Base-by-base conservation (phyloP, 1,284 basidiomycete genomes). In the Phellopilus nigrolimitatus region DNA sequence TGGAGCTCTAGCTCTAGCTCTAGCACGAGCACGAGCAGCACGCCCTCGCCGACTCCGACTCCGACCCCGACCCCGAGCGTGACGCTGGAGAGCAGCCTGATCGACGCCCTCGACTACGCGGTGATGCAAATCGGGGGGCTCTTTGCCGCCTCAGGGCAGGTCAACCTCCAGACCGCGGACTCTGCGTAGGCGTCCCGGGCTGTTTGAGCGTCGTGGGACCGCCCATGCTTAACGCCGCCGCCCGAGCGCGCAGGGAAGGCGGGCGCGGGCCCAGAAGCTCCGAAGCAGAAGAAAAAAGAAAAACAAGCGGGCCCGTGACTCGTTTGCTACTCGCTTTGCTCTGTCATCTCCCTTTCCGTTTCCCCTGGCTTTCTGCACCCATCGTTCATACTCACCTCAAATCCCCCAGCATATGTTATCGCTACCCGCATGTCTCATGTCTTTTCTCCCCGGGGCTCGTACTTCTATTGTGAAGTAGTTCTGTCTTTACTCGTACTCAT, bases 1-100 rank as follows among this genome's bases (percentile, higher is more conserved):
- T 56, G 56, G 10, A 47, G 56, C 10, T 42, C 59, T 15, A 56
- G 55, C 28, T 48, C 54, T 15, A 36, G 33, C 28, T 47, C 44
- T 19, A 53, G 38, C 31, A 24, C 36, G 12, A 53, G 21, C 22
- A 34, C 15, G 17, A 45, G 53, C 45, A 48, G 38, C 36, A 36
- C 21, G 7, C n/a, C 22, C 24, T 38, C 39, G 6, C 25, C 53
- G n/a, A 33, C 53, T 7, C 19, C 54, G 24, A 51, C 53, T 17
- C 17, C 50, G 28, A 44, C 42, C 2, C 17, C 40, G 13, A 42
- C 43, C 3, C 27, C 43, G 30, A 31, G 36, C 17, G 28, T 36
- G 17, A 27, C 33, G 22, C 15, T 24, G 28, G 41, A 38, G 13
- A 37, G 28, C 15, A 55, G 49, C 40, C 12, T 42, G 28, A 27